Conservation (phyloP, 1,284 basidiomycete genomes). For the Rhodotorula sp. region DNA sequence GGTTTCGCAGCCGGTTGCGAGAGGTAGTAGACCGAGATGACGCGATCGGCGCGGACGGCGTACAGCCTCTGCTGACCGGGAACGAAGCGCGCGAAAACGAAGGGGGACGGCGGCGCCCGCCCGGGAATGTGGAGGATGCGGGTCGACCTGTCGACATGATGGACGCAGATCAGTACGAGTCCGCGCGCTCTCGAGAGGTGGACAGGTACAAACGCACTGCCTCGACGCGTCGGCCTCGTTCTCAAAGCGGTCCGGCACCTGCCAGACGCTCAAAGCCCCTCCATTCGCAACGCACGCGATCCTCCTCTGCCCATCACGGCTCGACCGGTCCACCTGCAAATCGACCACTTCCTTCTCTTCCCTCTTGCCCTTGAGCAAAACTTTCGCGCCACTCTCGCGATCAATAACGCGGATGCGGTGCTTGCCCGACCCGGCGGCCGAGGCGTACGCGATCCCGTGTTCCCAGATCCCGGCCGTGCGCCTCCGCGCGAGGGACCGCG, state of each 20-base stretch:
- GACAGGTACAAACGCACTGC: neutral
- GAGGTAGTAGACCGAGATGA: neutral
- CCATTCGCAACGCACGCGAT: neutral
- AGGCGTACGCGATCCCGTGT: slow-evolving; percentile 21
- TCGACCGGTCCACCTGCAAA: neutral
- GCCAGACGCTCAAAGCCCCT: slow-evolving; percentile 6
- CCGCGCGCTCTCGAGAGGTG: neutral
- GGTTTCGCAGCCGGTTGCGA: neutral
- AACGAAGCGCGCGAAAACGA: slow-evolving; percentile 5
- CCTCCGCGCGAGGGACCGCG: neutral
- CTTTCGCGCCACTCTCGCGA: slow-evolving; percentile 21
- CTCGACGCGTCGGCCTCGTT: neutral
- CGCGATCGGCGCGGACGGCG: slow-evolving; percentile 7
- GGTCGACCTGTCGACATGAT: neutral
- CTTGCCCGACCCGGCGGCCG: neutral
- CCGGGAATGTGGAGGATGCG: slow-evolving; percentile 1
- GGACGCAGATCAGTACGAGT: too few species aligned
- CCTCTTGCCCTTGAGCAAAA: slow-evolving; percentile 17
- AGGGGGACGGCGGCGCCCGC: neutral
- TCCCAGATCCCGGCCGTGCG: slow-evolving; percentile 4
- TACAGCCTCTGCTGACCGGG: neutral
- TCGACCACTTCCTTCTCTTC: slow-evolving; percentile 7
- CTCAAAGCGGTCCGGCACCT: slow-evolving; percentile 1
- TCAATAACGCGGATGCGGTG: slow-evolving; percentile 29
- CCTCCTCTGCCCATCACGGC: neutral